A percentile compares a stretch with the other conserved stretches of the same genome.
Evolutionary conservation across 2,329 filamentous ascomycete species (phyloP).

Genomic region (Didymellaceae sp.): DNA sequence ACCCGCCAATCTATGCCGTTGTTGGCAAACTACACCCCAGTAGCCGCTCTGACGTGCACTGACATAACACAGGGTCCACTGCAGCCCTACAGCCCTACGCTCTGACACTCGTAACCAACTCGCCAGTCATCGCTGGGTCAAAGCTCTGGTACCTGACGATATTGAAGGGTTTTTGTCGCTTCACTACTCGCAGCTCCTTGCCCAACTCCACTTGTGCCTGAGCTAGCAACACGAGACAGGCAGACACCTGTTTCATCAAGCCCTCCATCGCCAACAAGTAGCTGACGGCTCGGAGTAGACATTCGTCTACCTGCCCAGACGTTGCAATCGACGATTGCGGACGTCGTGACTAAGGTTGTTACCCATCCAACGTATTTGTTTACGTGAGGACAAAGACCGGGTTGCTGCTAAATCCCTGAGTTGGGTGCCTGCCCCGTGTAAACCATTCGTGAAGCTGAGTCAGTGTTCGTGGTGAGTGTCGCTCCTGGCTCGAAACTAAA

Average conservation of each 20-base stretch:
- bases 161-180: constrained; percentile 2
- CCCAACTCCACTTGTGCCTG: not conserved
- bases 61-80: constrained; percentile 16
- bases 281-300: not conserved
- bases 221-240: not conserved
- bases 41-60: constrained; percentile 19
- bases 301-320: not conserved
- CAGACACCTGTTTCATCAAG: constrained; percentile 4
- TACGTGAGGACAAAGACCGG: too few relatives aligned
- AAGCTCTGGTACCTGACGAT: constrained; percentile 7
- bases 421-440: too few relatives aligned
- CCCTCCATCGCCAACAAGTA: not conserved
- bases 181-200: not conserved
- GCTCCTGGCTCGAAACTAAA: too few relatives aligned
- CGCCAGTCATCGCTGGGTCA: constrained; percentile 1
- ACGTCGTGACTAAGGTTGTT: too few relatives aligned
- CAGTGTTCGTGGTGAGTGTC: too few relatives aligned
- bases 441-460: too few relatives aligned
- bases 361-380: too few relatives aligned
- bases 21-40: constrained; percentile 24
- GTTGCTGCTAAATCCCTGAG: too few relatives aligned
- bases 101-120: not conserved
- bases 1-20: constrained; percentile 10
- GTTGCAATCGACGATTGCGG: too few relatives aligned
- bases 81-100: constrained; percentile 21